A percentile compares a stretch with the other conserved stretches of the same genome.
These are phyloP conservation scores for Podospora australis DNA, from an alignment of 495 filamentous ascomycete species.

Conservation along the genomic window DNA sequence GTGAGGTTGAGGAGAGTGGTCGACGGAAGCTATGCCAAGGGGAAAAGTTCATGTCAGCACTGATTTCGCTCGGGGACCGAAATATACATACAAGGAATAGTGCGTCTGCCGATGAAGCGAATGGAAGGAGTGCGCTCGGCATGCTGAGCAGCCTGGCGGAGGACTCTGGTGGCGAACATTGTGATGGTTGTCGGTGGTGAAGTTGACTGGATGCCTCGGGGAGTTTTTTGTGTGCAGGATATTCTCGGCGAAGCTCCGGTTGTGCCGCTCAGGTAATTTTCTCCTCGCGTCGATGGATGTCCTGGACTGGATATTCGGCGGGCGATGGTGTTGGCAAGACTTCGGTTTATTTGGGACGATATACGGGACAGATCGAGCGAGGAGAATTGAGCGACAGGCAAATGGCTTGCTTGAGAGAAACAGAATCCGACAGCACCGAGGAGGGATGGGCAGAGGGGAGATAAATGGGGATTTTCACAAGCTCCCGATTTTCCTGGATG, in stretches of 20 bases:
- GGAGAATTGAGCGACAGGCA: slow-evolving; percentile 18
- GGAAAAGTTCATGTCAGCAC: too few species aligned
- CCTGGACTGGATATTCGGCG: slow-evolving; percentile 6
- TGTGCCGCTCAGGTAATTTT: slow-evolving; percentile 7
- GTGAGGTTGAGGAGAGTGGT: slow-evolving; percentile 71
- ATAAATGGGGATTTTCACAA: slow-evolving; percentile 15
- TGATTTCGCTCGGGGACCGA: too few species aligned
- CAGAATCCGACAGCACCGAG: too few species aligned
- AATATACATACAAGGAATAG: slow-evolving; percentile 61
- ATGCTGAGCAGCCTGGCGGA: slow-evolving; percentile 58
- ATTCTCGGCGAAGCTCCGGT: background rate
- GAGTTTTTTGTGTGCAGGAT: background rate
- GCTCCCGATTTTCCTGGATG: slow-evolving; percentile 9
- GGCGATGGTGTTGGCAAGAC: slow-evolving; percentile 1
- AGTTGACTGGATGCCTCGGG: background rate
- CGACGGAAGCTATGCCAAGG: slow-evolving; percentile 52
- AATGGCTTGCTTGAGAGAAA: slow-evolving; percentile 4
- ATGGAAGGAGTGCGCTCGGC: slow-evolving; percentile 74
- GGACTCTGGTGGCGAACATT: slow-evolving; percentile 60
- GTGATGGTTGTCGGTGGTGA: slow-evolving; percentile 10
- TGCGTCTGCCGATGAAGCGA: slow-evolving; percentile 84
- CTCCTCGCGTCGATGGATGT: slow-evolving; percentile 28
- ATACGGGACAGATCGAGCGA: slow-evolving; percentile 29
- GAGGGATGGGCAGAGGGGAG: slow-evolving; percentile 3
- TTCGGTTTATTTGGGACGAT: background rate